These are phyloP conservation scores for Thuidium tamariscinum DNA, from an alignment of 225 moss, liverwort and hornwort genomes.

Conservation along the genomic window DNA sequence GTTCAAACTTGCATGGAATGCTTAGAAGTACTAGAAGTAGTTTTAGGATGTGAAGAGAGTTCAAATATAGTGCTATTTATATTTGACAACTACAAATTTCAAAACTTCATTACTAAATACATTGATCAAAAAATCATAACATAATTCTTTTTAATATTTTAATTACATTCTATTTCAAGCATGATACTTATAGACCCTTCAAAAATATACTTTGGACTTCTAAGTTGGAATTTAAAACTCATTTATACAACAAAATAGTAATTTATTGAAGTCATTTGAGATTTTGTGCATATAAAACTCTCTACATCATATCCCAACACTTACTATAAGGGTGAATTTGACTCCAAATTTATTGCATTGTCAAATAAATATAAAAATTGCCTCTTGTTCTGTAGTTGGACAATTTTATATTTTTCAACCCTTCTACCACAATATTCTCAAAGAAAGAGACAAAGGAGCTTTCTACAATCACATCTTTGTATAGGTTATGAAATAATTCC, in stretches of 20 bases:
- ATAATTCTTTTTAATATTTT: background rate
- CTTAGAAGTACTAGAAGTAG: background rate
- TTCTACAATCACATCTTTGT: background rate
- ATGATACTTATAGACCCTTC: background rate
- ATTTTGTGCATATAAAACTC: background rate
- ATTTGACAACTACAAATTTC: background rate
- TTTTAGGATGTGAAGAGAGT: background rate
- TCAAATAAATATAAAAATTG: background rate
- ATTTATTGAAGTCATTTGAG: background rate
- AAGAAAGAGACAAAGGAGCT: background rate
- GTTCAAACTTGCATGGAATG: background rate
- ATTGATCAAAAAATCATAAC: too few relatives aligned
- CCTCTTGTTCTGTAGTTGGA: background rate
- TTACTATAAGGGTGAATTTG: background rate
- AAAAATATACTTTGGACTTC: background rate
- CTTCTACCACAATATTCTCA: background rate
- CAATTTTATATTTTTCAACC: background rate
- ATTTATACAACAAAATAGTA: background rate
- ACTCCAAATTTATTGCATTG: background rate
- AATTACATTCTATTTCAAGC: background rate
- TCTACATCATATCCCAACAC: background rate
- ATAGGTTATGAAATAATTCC: background rate
- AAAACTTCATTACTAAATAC: too few relatives aligned
- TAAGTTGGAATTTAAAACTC: background rate
- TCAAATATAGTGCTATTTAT: fast-evolving